Evolutionary conservation across 1,139 yeast genomes (phyloP).

Genomic region (Protomyces inundatus): DNA sequence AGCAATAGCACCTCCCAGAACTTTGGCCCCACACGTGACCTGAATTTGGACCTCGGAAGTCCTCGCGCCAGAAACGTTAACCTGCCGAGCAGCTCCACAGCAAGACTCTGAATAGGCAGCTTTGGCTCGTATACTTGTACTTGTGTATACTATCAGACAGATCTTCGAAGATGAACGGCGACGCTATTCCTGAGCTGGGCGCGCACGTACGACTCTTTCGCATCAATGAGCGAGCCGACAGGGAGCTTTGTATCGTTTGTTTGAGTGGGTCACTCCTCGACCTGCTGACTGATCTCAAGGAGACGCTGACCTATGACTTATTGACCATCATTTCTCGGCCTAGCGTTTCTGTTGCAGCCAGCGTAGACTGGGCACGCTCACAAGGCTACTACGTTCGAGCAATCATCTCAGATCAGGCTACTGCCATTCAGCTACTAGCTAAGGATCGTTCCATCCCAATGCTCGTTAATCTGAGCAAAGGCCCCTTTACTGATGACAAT

Average conservation of each 20-base stretch:
- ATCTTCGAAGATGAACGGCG: not conserved
- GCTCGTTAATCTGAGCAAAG: not conserved
- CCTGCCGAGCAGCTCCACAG: no score
- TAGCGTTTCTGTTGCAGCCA: not conserved
- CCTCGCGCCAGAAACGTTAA: no score
- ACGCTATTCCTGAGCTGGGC: not conserved
- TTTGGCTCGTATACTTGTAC: no score
- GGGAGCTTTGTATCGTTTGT: not conserved
- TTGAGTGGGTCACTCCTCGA: not conserved
- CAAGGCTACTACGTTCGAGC: not conserved
- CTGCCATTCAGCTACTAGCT: not conserved
- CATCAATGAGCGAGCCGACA: not conserved
- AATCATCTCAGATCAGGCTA: not conserved
- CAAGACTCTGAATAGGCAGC: no score
- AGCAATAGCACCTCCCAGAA: not conserved
- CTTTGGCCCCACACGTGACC: no score
- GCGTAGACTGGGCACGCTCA: not conserved
- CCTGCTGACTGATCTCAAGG: not conserved
- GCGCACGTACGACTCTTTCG: not conserved
- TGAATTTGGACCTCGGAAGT: no score
- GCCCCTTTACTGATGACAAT: not conserved
- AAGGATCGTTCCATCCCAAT: not conserved
- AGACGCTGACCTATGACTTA: not conserved
- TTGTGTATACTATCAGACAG: no score
- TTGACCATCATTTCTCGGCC: not conserved